These are phyloP conservation scores for Euryodendron excelsum DNA, from an alignment of 148 eudicot species.

Conservation along the genomic window DNA sequence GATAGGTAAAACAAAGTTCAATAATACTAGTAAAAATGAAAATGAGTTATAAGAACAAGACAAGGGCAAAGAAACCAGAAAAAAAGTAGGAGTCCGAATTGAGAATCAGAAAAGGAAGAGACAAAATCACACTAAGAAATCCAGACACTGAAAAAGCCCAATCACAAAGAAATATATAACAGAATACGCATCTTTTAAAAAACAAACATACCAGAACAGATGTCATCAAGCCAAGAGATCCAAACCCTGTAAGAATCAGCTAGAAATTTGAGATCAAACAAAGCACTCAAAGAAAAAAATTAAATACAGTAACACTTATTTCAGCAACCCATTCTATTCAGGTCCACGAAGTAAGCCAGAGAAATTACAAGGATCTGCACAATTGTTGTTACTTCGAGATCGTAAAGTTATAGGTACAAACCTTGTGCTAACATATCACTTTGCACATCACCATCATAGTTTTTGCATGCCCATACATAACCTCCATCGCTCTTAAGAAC, in stretches of 20 bases:
- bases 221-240: conserved; percentile 82
- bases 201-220: conserved; percentile 61
- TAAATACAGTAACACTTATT: conserved; percentile 9
- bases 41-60: neutral
- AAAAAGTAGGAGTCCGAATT: neutral
- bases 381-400: neutral
- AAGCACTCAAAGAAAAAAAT: conserved; percentile 6
- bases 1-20: neutral
- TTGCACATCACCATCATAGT: conserved; percentile 86
- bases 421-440: conserved; percentile 86
- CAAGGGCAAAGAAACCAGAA: neutral
- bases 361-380: neutral
- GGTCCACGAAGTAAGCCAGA: neutral
- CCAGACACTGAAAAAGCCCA: neutral
- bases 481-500: conserved; percentile 81
- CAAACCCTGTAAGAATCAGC: conserved; percentile 50
- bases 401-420: conserved; percentile 12
- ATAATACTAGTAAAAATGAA: neutral
- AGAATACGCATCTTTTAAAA: neutral
- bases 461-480: conserved; percentile 89
- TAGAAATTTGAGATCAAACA: neutral
- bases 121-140: neutral
- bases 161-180: neutral
- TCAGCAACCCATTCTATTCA: neutral
- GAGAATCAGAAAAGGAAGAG: neutral